phyloP scores from a whole-genome alignment of 257 asterid genomes.

The Salvia hispanica region DNA sequence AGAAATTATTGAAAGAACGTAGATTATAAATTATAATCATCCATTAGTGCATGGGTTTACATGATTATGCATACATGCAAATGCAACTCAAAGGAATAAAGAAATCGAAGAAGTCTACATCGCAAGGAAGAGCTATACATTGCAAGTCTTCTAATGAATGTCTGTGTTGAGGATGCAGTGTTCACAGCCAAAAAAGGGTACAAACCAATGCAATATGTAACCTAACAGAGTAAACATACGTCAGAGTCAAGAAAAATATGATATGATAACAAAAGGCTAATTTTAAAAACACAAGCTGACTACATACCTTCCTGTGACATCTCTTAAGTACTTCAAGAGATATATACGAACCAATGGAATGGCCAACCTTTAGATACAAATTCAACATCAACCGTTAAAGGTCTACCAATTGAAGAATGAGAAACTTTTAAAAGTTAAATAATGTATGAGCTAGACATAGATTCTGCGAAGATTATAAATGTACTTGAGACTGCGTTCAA shows the following conservation, averaged over 20 bases:
- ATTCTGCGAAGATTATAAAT: not conserved
- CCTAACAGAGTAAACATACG: conserved; percentile 46
- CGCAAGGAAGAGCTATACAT: conserved; percentile 41
- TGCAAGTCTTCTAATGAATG: conserved; percentile 64
- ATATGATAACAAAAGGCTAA: conserved; percentile 7
- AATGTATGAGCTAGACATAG: not conserved
- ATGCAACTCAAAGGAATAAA: not conserved
- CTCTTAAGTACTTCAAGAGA: conserved; percentile 69
- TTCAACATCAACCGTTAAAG: conserved; percentile 27
- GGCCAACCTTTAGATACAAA: conserved; percentile 73
- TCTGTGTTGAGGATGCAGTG: conserved; percentile 58
- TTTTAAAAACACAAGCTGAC: not conserved
- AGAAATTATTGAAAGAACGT: not conserved
- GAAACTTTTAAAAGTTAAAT: not conserved
- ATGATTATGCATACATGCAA: not conserved
- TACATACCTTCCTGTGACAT: conserved; percentile 64
- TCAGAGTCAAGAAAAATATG: conserved; percentile 18
- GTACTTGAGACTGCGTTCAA: not conserved
- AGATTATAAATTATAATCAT: conserved; percentile 6
- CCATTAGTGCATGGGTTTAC: not conserved
- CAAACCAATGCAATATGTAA: conserved; percentile 59
- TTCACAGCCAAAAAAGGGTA: conserved; percentile 85
- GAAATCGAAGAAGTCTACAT: conserved; percentile 14
- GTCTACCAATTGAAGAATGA: conserved; percentile 15
- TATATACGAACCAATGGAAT: conserved; percentile 86